A percentile compares a stretch with the other conserved stretches of the same genome.
These are phyloP conservation scores for Vitis cinerea DNA, from an alignment of 164 flowering plant species.

Conservation along the genomic window DNA sequence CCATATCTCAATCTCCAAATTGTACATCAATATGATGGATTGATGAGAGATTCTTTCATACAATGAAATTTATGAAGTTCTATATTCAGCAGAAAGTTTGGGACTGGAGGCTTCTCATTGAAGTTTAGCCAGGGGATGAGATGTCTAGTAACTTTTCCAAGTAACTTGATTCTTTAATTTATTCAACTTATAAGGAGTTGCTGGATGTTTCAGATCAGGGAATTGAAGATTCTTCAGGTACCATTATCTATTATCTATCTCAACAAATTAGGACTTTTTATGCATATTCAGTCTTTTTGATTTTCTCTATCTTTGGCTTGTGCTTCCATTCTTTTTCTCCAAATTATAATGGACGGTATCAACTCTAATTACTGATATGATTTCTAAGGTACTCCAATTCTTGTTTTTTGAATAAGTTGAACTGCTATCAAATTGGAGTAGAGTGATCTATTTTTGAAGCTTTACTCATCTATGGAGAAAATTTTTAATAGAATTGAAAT, in stretches of 20 bases:
- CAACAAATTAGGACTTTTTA: background rate
- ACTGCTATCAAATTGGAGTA: too few species aligned
- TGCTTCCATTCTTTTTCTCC: too few species aligned
- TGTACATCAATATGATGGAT: slow-evolving; percentile 2
- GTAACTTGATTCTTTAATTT: background rate
- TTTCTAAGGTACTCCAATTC: too few species aligned
- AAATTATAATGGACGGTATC: too few species aligned
- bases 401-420: too few species aligned
- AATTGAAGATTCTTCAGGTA: slow-evolving; percentile 20
- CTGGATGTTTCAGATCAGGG: slow-evolving; percentile 11
- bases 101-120: background rate
- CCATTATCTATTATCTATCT: background rate
- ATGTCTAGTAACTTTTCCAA: background rate
- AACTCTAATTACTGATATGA: too few species aligned
- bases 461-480: too few species aligned
- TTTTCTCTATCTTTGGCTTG: too few species aligned
- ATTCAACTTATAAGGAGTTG: background rate
- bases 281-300: background rate
- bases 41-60: background rate
- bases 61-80: slow-evolving; percentile 3
- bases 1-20: slow-evolving; percentile 3
- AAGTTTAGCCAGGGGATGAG: background rate
- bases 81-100: slow-evolving; percentile 4
- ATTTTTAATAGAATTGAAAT: too few species aligned
- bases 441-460: too few species aligned